Evolutionary conservation across 2,329 filamentous ascomycete genomes (phyloP), one percentile per base, ranked within the genome.

Genomic region (Colletotrichum sp.): DNA sequence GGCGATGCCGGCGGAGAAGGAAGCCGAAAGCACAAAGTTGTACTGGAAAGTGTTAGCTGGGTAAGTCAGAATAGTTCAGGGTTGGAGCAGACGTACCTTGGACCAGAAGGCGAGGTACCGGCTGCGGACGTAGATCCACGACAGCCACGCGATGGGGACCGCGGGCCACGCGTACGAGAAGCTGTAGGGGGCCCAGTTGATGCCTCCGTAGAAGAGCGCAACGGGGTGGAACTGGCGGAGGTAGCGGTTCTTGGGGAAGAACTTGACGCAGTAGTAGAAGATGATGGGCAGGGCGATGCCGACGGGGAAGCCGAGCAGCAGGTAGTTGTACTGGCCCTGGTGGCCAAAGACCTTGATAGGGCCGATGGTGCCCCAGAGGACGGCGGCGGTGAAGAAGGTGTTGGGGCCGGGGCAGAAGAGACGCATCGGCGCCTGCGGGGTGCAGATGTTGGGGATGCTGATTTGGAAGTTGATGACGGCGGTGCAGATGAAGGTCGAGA

Each of bases 331-430:
- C 71, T 87, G 85, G 9, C 88, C 88, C 12, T 86, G 81, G 24
- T 82, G 82, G 5, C 89, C 89, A 77, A 89, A 91, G 34, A 90
- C 85, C 80, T 87, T 88, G 75, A 83, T 83, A 0, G 89, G 88
- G 0, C 89, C 89, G 49, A 91, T 87, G 2, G 88, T 89, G 28
- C 89, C 90, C 89, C 89, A 91, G 6, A 91, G 83, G 1, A 91
- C 86, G 0, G 89, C 88, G 2, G 90, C 89, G 1, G 89, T 91
- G 81, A 91, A 92, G 81, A 91, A 90, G 6, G 88, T 89, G 80
- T 89, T 90, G 78, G 89, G 86, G 16, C 86, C 86, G 15, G 88
- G 89, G 79, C 90, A 91, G 5, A 86, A 88, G 78, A 90, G 86
- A 71, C 87, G 87, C 81, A 88, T 88, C 1, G 85, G 84, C 2